A percentile compares a stretch with the other conserved stretches of the same genome.
Conservation (phyloP, 176 grass and related monocot species). For the maize (Zea mays) region Zm-B73-REFERENCE-NAM-5.0 NC_050103.1:168840001-168840500, state of each 20-base stretch:
- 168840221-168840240: too few species aligned
- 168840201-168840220: too few species aligned
- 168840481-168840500: background rate
- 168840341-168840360: background rate
- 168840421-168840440: background rate
- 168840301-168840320: slow-evolving; percentile 19
- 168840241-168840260: background rate
- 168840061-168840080: too few species aligned
- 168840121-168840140: too few species aligned
- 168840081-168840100: too few species aligned
- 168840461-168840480: background rate
- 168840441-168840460: background rate
- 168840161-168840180: too few species aligned
- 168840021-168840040: too few species aligned
- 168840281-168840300: background rate
- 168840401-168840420: background rate
- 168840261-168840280: background rate
- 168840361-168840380: background rate
- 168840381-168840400: slow-evolving; percentile 37
- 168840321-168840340: background rate
- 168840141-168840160: too few species aligned
- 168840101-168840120: too few species aligned
- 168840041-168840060: too few species aligned
- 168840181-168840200: too few species aligned
- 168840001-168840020: too few species aligned